Evolutionary conservation across 495 filamentous ascomycete genomes (phyloP).

Genomic region (Pseudomonodictys pantanalensis): DNA sequence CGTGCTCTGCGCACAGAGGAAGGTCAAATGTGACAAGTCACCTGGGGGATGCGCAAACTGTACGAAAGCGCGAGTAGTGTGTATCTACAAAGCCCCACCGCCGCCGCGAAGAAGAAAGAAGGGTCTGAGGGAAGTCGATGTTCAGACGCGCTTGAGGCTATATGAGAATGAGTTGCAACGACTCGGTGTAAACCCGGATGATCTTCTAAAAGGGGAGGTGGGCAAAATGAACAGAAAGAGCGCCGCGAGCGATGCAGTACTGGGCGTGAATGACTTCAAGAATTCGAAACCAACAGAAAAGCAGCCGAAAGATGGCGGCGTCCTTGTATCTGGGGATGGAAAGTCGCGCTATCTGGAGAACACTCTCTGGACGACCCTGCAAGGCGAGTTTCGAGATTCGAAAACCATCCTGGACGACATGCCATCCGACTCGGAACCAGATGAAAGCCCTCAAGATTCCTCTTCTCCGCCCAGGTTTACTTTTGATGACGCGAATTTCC

Average conservation of each 20-base stretch:
- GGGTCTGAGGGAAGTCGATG: conserved; percentile 22
- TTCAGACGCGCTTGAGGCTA: conserved; percentile 10
- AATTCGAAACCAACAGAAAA: background rate
- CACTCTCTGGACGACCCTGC: conserved; percentile 21
- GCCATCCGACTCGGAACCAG: conserved; percentile 12
- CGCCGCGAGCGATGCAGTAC: background rate
- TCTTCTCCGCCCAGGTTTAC: background rate
- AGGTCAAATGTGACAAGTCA: conserved; percentile 33
- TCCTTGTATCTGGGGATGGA: conserved; percentile 14
- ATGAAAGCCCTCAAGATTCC: background rate
- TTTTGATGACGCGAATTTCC: conserved; percentile 5
- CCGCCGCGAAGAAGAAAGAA: conserved; percentile 23
- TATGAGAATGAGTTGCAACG: conserved; percentile 27
- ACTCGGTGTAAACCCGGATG: conserved; percentile 22
- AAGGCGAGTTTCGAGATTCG: conserved; percentile 26
- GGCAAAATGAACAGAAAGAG: background rate
- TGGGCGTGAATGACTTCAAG: background rate
- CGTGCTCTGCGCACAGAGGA: conserved; percentile 30
- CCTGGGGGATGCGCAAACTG: conserved; percentile 25
- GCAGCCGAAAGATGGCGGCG: background rate
- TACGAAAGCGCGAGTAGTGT: conserved; percentile 24
- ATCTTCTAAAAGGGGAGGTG: conserved; percentile 12
- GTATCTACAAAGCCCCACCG: conserved; percentile 29
- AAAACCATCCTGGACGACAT: conserved; percentile 21
- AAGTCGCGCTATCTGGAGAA: conserved; percentile 31